Base-by-base conservation (phyloP, 2,329 filamentous ascomycete genomes). In the Aspergillus quadricinctus region DNA sequence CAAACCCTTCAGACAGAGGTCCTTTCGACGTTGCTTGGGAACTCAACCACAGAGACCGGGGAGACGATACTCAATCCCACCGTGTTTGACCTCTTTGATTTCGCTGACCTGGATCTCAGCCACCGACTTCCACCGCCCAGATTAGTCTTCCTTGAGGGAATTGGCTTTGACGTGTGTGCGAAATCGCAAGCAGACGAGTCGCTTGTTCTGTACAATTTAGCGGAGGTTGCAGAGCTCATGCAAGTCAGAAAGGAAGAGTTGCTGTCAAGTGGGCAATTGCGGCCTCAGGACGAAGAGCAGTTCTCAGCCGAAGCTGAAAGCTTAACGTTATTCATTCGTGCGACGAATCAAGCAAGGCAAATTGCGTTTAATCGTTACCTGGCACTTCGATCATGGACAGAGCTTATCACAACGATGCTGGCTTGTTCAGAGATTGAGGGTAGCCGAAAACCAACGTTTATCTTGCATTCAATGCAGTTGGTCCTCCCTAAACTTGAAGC, bases 61-160 rank as follows among this genome's bases (percentile, higher is more conserved):
- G 83, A 89, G 53, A 78, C 85, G 4, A 78, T 88, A 40, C 77
- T 80, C 28, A 88, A 91, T 56, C 82, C 88, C 0, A 92, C 89
- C 3, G 83, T 97, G 6, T 96, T 97, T 67, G 92, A 97, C 62
- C 81, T 97, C 23, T 94, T 96, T 66, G 94, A 99, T 74, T 97
- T 97, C 66, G 83, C 94, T 70, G 86, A 89, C 58, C 73, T 88
- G 10, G 80, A 83, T 49, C 78, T 86, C 41, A 73, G 76, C 0
- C 71, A 73, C 56, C 68, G 73, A 11, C 66, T 75, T 46, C 68
- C 81, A 2, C 72, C 82, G 2, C 84, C 86, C 2, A 71, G 78
- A 4, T 76, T 89, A 21, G 75, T 78, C 43, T 83, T 83, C 58
- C 87, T 92, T 58, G 76, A 77, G 19, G 85, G 86, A 45, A 71